Base-by-base conservation (phyloP, 129 eudicot genomes). In the Oenanthe sinensis region DNA sequence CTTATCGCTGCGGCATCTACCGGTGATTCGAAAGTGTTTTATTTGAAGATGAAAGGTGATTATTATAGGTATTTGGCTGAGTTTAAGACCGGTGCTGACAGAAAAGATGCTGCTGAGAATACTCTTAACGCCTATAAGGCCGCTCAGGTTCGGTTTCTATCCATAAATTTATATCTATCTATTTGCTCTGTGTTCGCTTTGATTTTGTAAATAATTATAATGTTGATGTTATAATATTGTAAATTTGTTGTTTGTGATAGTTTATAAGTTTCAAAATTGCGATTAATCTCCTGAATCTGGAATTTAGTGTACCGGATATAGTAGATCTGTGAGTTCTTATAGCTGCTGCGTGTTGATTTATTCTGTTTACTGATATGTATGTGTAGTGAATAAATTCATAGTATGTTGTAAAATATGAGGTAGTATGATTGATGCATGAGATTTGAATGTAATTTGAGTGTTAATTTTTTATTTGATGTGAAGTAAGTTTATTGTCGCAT, bases 11-110 rank as follows among this genome's bases (percentile, higher is more conserved):
- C 97, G 8, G 94, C 97, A 6, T 58, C 88, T 39, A 74, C 60
- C 70, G 97, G 92, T 15, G 97, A 92, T 40, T 89, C 96, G 0
- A 89, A 88, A 87, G 97, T 89, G 45, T 92, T 92, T 37, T 92
- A 89, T 76, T 67, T 92, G 87, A 92, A 92, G 82, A 92, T 92
- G 97, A 92, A 92, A 79, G 97, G 97, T 44, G 97, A 92, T 83
- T 92, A 92, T 63, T 88, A 88, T 75, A 81, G 97, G 80, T 91
- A 91, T 84, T 77, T 91, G 86, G 97, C 97, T 16, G 97, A 91
- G 79, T 91, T 91, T 77, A 91, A 91, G 92, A 87, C 92, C 58
- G 97, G 91, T 75, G 80, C 89, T 79, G 97, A 91, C 81, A 85
- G 96, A 82, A 89, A 92, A 77, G 96, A 89, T 63, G 93, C 97